Base-by-base conservation (phyloP, 768 basidiomycete genomes). In the Rhizopogon salebrosus region DNA sequence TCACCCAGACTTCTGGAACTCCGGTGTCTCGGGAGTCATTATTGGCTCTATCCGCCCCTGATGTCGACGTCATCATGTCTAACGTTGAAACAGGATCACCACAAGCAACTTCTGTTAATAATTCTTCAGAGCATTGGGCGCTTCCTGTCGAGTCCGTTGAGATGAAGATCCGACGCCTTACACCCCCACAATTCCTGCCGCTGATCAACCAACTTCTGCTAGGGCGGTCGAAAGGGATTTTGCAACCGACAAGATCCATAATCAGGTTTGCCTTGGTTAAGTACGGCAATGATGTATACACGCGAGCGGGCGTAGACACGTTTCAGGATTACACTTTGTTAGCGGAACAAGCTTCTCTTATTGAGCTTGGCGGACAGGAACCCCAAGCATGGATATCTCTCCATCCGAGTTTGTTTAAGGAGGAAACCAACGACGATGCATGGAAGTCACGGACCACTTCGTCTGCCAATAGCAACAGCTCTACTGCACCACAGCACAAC, bases 241-340 rank as follows among this genome's bases (percentile, higher is more conserved):
- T 40, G 24, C 68, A 61, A 13, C 70, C 75, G 6, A 62, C 68
- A 4, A 74, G 78, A 22, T 74, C 76, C n/a, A 55, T n/a, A 2
- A 52, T 82, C 26, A 73, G 72, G 6, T 0, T 60, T n/a, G 67
- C 68, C 18, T 61, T 82, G 2, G 16, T 58, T 34, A 53, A 60
- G 31, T 22, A 27, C 22, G 69, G 73, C 43, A 63, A 63, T 13
- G 49, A 57, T 29, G 49, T 58, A 36, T 70, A 69, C 51, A 50
- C 42, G 41, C 65, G 59, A 13, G 64, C 50, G 0, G 63, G 70
- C 14, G 65, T 57, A 45, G 49, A 42, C 0, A 69, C n/a, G 24
- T 70, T 70, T 42, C 57, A 54, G 35, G 55, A 65, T 11, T 72
- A 69, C 34, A 43, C 46, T 23, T 54, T 54, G 13, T 39, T 67